Conservation (phyloP, 1,139 yeast species). For the Meyerozyma carpophila region DNA sequence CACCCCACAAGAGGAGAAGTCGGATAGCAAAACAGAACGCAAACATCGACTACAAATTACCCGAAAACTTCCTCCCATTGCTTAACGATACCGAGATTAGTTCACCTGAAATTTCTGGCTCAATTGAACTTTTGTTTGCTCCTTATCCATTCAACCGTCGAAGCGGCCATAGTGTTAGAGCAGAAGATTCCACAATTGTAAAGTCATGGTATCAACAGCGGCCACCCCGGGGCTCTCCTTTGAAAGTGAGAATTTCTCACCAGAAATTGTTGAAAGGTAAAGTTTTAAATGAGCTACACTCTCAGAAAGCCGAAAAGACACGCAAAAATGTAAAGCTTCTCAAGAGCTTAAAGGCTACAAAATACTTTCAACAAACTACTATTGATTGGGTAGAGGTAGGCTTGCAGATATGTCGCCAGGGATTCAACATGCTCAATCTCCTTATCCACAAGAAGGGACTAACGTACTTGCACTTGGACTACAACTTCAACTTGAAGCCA, state of each 20-base stretch:
- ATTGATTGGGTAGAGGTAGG: slow-evolving; percentile 99
- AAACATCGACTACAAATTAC: slow-evolving; percentile 32
- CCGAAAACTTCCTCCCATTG: slow-evolving; percentile 42
- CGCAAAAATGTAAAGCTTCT: slow-evolving; percentile 56
- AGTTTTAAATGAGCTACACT: slow-evolving; percentile 68
- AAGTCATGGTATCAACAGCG: slow-evolving; percentile 80
- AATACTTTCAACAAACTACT: slow-evolving; percentile 84
- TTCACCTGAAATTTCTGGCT: slow-evolving; percentile 30
- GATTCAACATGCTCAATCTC: slow-evolving; percentile 87
- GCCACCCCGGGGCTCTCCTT: slow-evolving; percentile 53
- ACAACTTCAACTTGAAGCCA: slow-evolving; percentile 92
- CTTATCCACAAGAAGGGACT: slow-evolving; percentile 88
- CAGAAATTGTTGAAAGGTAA: slow-evolving; percentile 76
- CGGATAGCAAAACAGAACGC: slow-evolving; percentile 20
- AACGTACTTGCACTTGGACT: slow-evolving; percentile 89
- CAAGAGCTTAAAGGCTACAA: slow-evolving; percentile 66
- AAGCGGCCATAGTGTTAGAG: slow-evolving; percentile 67
- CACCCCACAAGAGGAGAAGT: slow-evolving; percentile 25
- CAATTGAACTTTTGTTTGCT: slow-evolving; percentile 68
- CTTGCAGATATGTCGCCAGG: slow-evolving; percentile 86
- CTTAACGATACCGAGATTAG: slow-evolving; percentile 12
- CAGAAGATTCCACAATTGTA: slow-evolving; percentile 83
- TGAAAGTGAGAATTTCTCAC: slow-evolving; percentile 78
- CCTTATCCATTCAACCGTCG: slow-evolving; percentile 81
- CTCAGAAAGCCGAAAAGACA: slow-evolving; percentile 21